These are phyloP conservation scores for Cryptosporidium felis DNA, from an alignment of 169 alveolate species.

Conservation along the genomic window DNA sequence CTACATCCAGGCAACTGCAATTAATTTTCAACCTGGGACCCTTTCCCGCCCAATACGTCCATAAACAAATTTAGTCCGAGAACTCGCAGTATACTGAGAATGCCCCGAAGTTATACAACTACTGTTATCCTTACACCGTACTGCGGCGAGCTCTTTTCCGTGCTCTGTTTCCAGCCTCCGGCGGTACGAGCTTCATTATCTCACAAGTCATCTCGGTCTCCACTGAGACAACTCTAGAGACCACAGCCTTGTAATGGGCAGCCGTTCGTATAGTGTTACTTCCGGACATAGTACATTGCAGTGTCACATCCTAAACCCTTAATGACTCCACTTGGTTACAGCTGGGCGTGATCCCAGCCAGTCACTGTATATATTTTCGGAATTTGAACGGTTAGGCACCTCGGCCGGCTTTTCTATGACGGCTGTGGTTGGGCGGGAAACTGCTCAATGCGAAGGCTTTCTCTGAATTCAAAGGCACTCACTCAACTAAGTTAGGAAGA, in stretches of 20 bases:
- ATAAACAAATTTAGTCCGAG: conserved; percentile 49
- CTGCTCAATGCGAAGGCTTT: background rate
- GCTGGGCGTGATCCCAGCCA: conserved; percentile 71
- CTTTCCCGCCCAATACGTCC: conserved; percentile 1
- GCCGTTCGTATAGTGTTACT: conserved; percentile 14
- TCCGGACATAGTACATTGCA: background rate
- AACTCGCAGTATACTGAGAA: conserved; percentile 6
- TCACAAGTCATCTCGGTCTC: conserved; percentile 62
- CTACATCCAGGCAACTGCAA: background rate
- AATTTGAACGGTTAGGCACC: conserved; percentile 9
- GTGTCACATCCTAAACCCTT: conserved; percentile 42
- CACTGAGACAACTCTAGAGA: conserved; percentile 62
- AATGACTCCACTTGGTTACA: conserved; percentile 72
- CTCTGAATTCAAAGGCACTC: background rate
- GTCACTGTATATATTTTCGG: background rate
- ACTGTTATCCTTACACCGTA: conserved; percentile 72
- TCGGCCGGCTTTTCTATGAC: conserved; percentile 15
- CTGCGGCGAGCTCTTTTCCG: conserved; percentile 72
- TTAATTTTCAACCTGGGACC: background rate
- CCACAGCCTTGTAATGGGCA: conserved; percentile 72
- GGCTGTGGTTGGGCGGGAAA: conserved; percentile 60
- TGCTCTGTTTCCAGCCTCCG: conserved; percentile 74
- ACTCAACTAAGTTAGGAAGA: background rate
- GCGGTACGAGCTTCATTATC: conserved; percentile 72
- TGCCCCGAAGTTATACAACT: conserved; percentile 33